Conservation (phyloP, 2,329 filamentous ascomycete genomes). For the Cryphonectria japonica region DNA sequence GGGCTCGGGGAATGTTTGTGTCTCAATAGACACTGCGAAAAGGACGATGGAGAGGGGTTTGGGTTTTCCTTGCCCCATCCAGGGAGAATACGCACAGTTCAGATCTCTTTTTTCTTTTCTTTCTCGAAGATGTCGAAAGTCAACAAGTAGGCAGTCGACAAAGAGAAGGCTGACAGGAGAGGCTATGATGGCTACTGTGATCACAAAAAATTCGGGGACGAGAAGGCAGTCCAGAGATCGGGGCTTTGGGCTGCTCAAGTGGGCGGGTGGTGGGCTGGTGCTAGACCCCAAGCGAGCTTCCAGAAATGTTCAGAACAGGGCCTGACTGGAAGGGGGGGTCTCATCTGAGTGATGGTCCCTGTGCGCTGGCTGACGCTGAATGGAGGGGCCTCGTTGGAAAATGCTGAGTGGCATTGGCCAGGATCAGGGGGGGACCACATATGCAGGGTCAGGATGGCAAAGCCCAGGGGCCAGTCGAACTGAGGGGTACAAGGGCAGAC, state of each 20-base stretch:
- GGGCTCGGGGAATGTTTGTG: conserved; percentile 15
- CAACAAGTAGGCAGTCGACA: conserved; percentile 11
- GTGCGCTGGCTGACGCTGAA: conserved; percentile 19
- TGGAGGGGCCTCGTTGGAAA: conserved; percentile 16
- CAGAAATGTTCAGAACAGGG: conserved; percentile 25
- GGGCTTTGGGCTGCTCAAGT: conserved; percentile 21
- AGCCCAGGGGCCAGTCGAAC: conserved; percentile 11
- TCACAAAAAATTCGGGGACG: conserved; percentile 30
- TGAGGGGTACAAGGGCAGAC: conserved; percentile 19
- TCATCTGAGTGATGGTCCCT: neutral
- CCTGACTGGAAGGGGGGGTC: neutral
- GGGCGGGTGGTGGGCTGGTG: conserved; percentile 24
- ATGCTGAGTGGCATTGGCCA: conserved; percentile 27
- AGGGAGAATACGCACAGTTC: conserved; percentile 21
- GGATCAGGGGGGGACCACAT: neutral
- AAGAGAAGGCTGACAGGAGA: conserved; percentile 12
- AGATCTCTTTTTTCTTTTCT: neutral
- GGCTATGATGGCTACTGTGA: conserved; percentile 15
- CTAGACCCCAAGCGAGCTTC: conserved; percentile 25
- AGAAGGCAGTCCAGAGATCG: conserved; percentile 21
- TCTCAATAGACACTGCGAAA: neutral
- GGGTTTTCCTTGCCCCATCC: neutral
- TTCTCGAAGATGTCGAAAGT: conserved; percentile 1
- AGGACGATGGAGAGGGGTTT: neutral
- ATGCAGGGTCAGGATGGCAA: neutral